Conservation (phyloP, 345 rosid species). For the Rhodamnia argentea region DNA sequence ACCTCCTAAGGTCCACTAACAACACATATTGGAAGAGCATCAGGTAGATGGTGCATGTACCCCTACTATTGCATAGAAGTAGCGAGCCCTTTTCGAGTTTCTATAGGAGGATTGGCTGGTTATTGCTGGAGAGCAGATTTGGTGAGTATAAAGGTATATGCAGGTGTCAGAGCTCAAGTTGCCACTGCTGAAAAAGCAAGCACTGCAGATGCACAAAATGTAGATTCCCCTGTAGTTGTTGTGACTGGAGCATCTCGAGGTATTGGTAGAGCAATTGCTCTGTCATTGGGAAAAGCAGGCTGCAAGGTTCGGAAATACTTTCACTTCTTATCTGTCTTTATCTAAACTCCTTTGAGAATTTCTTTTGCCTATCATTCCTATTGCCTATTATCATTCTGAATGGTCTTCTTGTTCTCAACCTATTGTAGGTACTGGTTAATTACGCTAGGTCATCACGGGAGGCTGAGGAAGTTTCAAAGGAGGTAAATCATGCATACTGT, state of each 20-base stretch:
- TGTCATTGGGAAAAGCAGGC: slow-evolving; percentile 80
- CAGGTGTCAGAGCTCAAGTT: slow-evolving; percentile 69
- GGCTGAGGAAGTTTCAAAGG: slow-evolving; percentile 89
- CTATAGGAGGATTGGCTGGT: not conserved
- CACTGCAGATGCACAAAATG: slow-evolving; percentile 28
- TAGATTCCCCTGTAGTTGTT: slow-evolving; percentile 74
- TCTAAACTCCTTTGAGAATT: not conserved
- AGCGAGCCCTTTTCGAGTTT: not conserved
- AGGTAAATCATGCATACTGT: slow-evolving; percentile 27
- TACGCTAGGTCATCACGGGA: slow-evolving; percentile 92
- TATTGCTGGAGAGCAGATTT: not conserved
- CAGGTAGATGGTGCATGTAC: not conserved
- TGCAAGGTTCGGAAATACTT: slow-evolving; percentile 34
- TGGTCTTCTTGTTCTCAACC: not conserved
- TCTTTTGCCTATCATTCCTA: not conserved
- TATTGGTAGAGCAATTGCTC: slow-evolving; percentile 91
- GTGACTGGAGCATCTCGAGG: slow-evolving; percentile 99
- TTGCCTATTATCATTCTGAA: not conserved
- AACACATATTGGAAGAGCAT: not conserved
- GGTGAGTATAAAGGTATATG: not conserved
- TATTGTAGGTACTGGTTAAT: slow-evolving; percentile 77
- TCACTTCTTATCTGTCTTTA: not conserved
- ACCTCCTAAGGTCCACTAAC: not conserved
- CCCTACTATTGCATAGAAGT: not conserved
- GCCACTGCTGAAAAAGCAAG: slow-evolving; percentile 41